Conservation (phyloP, 2,329 filamentous ascomycete species). For the Phyllosticta citribraziliensis region DNA sequence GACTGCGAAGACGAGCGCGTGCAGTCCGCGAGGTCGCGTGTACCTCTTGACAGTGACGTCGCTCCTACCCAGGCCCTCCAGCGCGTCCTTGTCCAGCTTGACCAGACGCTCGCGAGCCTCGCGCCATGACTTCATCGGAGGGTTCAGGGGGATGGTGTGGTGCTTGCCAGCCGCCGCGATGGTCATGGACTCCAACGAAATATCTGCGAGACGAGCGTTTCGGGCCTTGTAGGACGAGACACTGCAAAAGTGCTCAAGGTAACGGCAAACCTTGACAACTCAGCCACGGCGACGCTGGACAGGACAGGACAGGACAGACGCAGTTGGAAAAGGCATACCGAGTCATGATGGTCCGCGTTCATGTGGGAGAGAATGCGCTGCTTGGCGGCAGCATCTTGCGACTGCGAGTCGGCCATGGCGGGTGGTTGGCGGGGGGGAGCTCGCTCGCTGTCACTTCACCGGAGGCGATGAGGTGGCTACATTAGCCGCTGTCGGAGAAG, state of each 20-base stretch:
- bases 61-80: constrained; percentile 51
- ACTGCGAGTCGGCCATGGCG: constrained; percentile 21
- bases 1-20: constrained; percentile 45
- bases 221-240: constrained; percentile 48
- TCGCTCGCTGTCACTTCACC: background rate
- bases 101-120: constrained; percentile 64
- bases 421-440: background rate
- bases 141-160: constrained; percentile 52
- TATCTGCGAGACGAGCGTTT: constrained; percentile 53
- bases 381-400: constrained; percentile 42
- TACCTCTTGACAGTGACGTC: constrained; percentile 46
- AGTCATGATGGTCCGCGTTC: constrained; percentile 71
- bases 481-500: background rate
- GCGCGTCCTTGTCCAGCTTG: constrained; percentile 56
- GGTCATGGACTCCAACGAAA: constrained; percentile 54
- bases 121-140: constrained; percentile 56
- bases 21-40: constrained; percentile 40
- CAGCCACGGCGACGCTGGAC: constrained; percentile 8
- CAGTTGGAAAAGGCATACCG: constrained; percentile 31
- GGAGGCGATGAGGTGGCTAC: background rate
- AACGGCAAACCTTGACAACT: constrained; percentile 48
- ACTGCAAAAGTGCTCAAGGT: constrained; percentile 62
- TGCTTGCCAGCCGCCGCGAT: constrained; percentile 44
- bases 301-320: no score
- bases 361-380: constrained; percentile 68